These are phyloP conservation scores for Zygnema circumcarinatum DNA, from an alignment of 139 green algal species.

Conservation along the genomic window DNA sequence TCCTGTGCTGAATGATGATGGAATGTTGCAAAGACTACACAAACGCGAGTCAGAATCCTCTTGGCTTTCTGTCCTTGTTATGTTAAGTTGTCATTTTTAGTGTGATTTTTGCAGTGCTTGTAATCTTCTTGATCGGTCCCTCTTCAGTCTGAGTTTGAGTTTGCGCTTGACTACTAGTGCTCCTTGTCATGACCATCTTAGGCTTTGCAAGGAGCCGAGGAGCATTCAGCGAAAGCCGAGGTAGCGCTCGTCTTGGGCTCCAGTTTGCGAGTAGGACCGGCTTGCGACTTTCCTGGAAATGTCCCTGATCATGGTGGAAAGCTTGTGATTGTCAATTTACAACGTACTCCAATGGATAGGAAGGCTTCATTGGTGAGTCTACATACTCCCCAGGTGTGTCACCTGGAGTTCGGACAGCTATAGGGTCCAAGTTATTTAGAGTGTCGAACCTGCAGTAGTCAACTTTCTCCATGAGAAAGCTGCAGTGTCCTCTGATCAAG, in stretches of 20 bases:
- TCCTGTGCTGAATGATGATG: too few relatives aligned
- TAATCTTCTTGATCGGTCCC: too few relatives aligned
- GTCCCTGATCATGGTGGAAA: slow-evolving; percentile 16
- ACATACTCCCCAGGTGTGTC: background rate
- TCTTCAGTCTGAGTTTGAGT: background rate
- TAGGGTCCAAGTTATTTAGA: too few relatives aligned
- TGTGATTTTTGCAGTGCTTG: too few relatives aligned
- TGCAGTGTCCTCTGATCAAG: too few relatives aligned
- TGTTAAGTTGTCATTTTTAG: too few relatives aligned
- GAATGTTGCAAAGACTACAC: too few relatives aligned
- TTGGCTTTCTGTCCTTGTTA: too few relatives aligned
- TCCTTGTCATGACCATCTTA: background rate
- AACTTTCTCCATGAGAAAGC: too few relatives aligned
- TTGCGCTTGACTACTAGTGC: background rate
- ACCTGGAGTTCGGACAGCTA: too few relatives aligned
- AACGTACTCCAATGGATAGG: slow-evolving; percentile 31
- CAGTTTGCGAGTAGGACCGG: slow-evolving; percentile 39
- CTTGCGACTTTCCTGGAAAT: slow-evolving; percentile 42
- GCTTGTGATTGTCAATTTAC: slow-evolving; percentile 47
- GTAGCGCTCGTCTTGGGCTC: slow-evolving; percentile 45
- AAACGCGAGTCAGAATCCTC: too few relatives aligned
- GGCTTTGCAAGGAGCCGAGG: background rate
- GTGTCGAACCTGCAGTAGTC: too few relatives aligned
- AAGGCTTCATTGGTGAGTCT: slow-evolving; percentile 33
- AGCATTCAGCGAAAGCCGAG: slow-evolving; percentile 25